A percentile compares a stretch with the other conserved stretches of the same genome.
phyloP scores from a whole-genome alignment of 2,329 filamentous ascomycete genomes.

The Dactylellina leptospora region DNA sequence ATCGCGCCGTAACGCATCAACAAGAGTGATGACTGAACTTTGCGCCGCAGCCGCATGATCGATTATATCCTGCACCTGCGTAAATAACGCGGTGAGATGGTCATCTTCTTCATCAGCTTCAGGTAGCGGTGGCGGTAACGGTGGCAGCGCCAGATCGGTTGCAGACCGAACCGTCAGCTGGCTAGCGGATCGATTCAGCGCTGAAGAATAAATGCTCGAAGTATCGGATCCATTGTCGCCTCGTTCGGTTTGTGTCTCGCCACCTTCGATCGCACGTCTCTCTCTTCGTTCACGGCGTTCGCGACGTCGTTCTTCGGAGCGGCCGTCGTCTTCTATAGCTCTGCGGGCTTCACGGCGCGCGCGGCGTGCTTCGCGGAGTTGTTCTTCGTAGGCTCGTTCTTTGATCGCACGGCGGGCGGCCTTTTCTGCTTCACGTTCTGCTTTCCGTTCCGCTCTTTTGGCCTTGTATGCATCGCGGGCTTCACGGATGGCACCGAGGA shows the following conservation, averaged over 20 bases:
- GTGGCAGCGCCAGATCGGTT: conserved; percentile 48
- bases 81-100: conserved; percentile 53
- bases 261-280: conserved; percentile 35
- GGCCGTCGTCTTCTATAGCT: conserved; percentile 44
- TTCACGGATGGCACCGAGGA: conserved; percentile 56
- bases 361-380: conserved; percentile 51
- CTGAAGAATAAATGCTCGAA: conserved; percentile 46
- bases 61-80: conserved; percentile 56
- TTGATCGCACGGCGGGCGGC: conserved; percentile 48
- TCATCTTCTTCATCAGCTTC: conserved; percentile 43
- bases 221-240: conserved; percentile 41
- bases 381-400: conserved; percentile 54
- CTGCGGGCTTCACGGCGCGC: conserved; percentile 48
- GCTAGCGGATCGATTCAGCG: conserved; percentile 40
- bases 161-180: conserved; percentile 28
- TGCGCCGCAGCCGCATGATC: conserved; percentile 56
- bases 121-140: conserved; percentile 23
- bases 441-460: conserved; percentile 56
- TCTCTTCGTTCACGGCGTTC: conserved; percentile 35
- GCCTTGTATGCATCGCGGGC: conserved; percentile 57
- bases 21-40: conserved; percentile 77
- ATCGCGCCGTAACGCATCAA: conserved; percentile 79
- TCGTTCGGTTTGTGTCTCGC: conserved; percentile 27
- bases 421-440: conserved; percentile 52
- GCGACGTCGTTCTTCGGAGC: conserved; percentile 34